phyloP scores from a whole-genome alignment of 805 yeast genomes.

The Metschnikowia kunwiensis region DNA sequence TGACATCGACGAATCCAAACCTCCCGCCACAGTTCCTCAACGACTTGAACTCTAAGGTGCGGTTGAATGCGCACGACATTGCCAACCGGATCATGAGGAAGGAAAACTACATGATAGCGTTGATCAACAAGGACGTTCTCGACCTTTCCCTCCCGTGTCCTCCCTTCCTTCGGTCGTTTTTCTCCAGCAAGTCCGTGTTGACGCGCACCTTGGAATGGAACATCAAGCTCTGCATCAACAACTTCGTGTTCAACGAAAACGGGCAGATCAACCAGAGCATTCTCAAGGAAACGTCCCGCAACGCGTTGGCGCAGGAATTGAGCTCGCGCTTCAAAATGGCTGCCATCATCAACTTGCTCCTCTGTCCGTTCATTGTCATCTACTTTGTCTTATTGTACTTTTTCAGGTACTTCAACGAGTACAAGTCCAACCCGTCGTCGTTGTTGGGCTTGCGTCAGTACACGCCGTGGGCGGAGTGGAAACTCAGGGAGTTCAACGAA shows the following conservation, averaged over 20 bases:
- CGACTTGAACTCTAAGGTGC: slow-evolving; percentile 66
- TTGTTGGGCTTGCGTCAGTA: slow-evolving; percentile 72
- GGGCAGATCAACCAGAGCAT: slow-evolving; percentile 78
- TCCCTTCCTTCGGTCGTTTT: slow-evolving; percentile 15
- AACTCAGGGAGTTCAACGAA: slow-evolving; percentile 89
- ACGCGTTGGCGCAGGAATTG: slow-evolving; percentile 63
- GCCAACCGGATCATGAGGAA: slow-evolving; percentile 95
- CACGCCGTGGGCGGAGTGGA: slow-evolving; percentile 95
- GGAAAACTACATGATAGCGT: slow-evolving; percentile 89
- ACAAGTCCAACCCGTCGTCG: slow-evolving; percentile 80
- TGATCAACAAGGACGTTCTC: slow-evolving; percentile 74
- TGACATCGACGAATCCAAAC: slow-evolving; percentile 41
- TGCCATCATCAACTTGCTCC: slow-evolving; percentile 74
- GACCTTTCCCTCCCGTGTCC: slow-evolving; percentile 50
- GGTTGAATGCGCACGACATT: slow-evolving; percentile 88
- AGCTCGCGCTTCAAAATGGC: slow-evolving; percentile 81
- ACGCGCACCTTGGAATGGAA: slow-evolving; percentile 96
- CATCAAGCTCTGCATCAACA: slow-evolving; percentile 79
- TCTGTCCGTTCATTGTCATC: slow-evolving; percentile 82
- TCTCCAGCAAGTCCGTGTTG: slow-evolving; percentile 39
- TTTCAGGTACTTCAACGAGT: slow-evolving; percentile 89
- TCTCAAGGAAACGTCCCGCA: slow-evolving; percentile 67
- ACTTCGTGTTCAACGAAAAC: slow-evolving; percentile 74
- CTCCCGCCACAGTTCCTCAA: slow-evolving; percentile 28
- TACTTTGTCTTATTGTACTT: slow-evolving; percentile 83